Conservation (phyloP, 345 rosid genomes). For the Lepidium didymum region DNA sequence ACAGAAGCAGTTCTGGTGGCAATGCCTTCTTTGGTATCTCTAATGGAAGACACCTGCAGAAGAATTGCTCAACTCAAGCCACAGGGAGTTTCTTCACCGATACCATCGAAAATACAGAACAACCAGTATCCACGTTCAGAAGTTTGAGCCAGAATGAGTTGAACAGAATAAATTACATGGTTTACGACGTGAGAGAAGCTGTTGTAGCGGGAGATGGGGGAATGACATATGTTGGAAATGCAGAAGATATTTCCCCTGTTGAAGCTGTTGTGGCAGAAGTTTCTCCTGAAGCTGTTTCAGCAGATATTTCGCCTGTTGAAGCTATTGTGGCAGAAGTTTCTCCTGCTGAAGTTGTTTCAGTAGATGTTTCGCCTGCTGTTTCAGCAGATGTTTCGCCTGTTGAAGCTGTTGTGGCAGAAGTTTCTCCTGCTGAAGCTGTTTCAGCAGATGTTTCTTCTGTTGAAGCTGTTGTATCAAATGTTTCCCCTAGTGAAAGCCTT, state of each 20-base stretch:
- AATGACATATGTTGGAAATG: slow-evolving; percentile 42
- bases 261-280: slow-evolving; percentile 1
- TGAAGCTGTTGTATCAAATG: slow-evolving; percentile 6
- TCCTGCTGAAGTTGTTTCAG: slow-evolving; percentile 1
- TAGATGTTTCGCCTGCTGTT: slow-evolving; percentile 17
- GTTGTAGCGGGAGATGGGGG: slow-evolving; percentile 28
- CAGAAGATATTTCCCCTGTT: not conserved
- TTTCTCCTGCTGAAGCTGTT: slow-evolving; percentile 18
- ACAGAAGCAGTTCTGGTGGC: slow-evolving; percentile 37
- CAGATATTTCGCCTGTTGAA: slow-evolving; percentile 24
- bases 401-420: slow-evolving; percentile 5
- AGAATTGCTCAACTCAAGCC: slow-evolving; percentile 41
- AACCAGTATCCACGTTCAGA: slow-evolving; percentile 15
- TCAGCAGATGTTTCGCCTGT: slow-evolving; percentile 24
- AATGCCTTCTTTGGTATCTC: slow-evolving; percentile 32
- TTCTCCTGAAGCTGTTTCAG: too few species aligned
- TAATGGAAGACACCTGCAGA: slow-evolving; percentile 34
- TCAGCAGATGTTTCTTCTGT: slow-evolving; percentile 23
- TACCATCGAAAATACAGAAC: slow-evolving; percentile 32
- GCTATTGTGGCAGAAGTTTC: slow-evolving; percentile 19
- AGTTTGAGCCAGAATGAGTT: slow-evolving; percentile 30
- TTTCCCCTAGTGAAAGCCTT: slow-evolving; percentile 33
- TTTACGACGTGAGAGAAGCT: slow-evolving; percentile 37
- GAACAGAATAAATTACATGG: slow-evolving; percentile 26
- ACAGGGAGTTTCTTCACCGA: slow-evolving; percentile 34